These are phyloP conservation scores for Colletotrichum sp. DNA, from an alignment of 2,329 filamentous ascomycete genomes.

Conservation along the genomic window DNA sequence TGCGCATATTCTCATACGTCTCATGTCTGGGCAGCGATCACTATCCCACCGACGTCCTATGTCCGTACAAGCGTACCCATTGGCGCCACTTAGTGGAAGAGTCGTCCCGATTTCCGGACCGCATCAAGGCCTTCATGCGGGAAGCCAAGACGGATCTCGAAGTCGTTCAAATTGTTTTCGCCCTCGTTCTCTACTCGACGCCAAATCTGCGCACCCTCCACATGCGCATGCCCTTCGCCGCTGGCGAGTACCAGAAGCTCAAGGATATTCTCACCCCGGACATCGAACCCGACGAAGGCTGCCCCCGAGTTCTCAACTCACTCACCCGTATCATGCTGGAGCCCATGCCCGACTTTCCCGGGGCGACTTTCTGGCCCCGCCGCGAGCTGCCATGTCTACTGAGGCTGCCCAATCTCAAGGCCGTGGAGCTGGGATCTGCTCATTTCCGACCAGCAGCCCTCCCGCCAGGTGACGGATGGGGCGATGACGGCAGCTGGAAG, in stretches of 20 bases:
- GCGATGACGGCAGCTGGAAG: conserved; percentile 19
- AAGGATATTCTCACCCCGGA: conserved; percentile 18
- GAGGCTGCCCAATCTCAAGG: conserved; percentile 11
- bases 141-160: conserved; percentile 13
- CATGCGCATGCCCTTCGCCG: conserved; percentile 20
- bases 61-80: conserved; percentile 17
- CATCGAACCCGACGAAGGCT: conserved; percentile 10
- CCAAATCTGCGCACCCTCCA: conserved; percentile 12
- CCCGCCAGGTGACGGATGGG: conserved; percentile 15
- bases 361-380: conserved; percentile 16
- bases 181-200: conserved; percentile 18
- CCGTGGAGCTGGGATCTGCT: conserved; percentile 14
- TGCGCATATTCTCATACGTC: conserved; percentile 19
- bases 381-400: conserved; percentile 15
- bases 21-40: conserved; percentile 16
- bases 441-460: conserved; percentile 14
- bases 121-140: conserved; percentile 8
- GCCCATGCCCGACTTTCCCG: conserved; percentile 19
- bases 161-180: conserved; percentile 16
- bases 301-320: conserved; percentile 13
- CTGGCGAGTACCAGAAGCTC: conserved; percentile 19
- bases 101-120: conserved; percentile 3
- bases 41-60: conserved; percentile 14
- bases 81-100: conserved; percentile 13
- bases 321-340: conserved; percentile 20